Conservation (phyloP, 345 rosid species). For the Noccaea bulbosa region DNA sequence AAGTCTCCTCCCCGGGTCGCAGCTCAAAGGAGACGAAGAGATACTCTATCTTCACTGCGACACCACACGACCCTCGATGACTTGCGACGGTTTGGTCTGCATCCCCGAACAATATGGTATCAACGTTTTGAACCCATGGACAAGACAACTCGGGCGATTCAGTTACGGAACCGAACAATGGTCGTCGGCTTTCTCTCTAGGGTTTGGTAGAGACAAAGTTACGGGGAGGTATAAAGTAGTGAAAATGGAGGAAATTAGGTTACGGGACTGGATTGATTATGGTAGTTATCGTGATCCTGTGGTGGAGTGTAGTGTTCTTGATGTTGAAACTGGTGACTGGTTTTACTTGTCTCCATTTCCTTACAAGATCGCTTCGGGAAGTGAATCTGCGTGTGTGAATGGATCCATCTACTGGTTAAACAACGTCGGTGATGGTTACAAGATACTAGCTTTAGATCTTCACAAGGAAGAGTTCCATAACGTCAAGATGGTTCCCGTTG, state of each 20-base stretch:
- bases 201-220: conserved; percentile 13
- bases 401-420: conserved; percentile 9
- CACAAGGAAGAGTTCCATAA: neutral
- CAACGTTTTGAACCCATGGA: conserved; percentile 18
- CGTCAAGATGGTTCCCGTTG: neutral
- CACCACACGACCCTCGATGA: neutral
- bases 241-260: neutral
- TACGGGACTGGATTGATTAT: no score
- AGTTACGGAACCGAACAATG: neutral
- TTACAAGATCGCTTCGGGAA: neutral
- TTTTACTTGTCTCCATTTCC: neutral
- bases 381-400: neutral
- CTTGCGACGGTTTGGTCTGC: conserved; percentile 21
- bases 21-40: conserved; percentile 15
- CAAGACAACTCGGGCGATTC: conserved; percentile 4
- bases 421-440: neutral
- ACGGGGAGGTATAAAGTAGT: conserved; percentile 18
- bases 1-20: neutral
- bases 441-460: conserved; percentile 13
- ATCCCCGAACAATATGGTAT: neutral
- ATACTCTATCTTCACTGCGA: conserved; percentile 2
- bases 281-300: neutral
- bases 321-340: neutral
- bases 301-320: conserved; percentile 7
- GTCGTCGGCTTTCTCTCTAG: neutral